Percentiles rank a stretch among this genome's conserved stretches.
Conservation (phyloP, 1,284 basidiomycete genomes). For the Pseudozyma sp. region DNA sequence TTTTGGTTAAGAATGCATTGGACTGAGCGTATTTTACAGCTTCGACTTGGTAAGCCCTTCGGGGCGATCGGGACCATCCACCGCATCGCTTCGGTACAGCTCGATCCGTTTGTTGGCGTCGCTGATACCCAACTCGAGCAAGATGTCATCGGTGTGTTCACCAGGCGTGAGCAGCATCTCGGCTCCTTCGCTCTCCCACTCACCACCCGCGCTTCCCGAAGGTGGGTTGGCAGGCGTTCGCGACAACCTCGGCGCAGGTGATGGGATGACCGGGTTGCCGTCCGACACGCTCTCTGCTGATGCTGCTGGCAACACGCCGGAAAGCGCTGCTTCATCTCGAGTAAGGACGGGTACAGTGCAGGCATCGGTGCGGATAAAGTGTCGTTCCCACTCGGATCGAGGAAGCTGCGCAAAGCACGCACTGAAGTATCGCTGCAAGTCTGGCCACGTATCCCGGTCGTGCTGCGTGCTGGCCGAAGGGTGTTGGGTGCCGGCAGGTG, state of each 20-base stretch:
- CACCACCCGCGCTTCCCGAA: conserved; percentile 40
- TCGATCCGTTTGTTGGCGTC: conserved; percentile 32
- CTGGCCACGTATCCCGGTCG: conserved; percentile 75
- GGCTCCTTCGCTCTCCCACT: conserved; percentile 29
- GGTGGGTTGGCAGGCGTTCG: conserved; percentile 62
- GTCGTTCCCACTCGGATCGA: conserved; percentile 77
- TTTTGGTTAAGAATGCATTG: too few species aligned
- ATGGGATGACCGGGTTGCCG: conserved; percentile 59
- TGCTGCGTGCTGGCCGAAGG: conserved; percentile 74
- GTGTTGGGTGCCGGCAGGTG: conserved; percentile 29
- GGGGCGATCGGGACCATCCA: conserved; percentile 52
- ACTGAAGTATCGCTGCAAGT: conserved; percentile 74
- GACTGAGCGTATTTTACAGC: conserved; percentile 15
- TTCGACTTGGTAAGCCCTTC: conserved; percentile 39
- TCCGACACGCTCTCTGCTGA: conserved; percentile 25
- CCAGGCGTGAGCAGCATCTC: conserved; percentile 63
- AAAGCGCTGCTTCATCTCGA: conserved; percentile 59
- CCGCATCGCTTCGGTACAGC: conserved; percentile 42
- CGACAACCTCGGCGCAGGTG: conserved; percentile 60
- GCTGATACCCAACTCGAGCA: conserved; percentile 50
- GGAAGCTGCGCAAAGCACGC: conserved; percentile 76
- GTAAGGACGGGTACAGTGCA: conserved; percentile 79
- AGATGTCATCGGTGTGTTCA: conserved; percentile 61
- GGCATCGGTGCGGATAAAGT: conserved; percentile 80
- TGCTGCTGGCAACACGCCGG: conserved; percentile 42